Base-by-base conservation (phyloP, 352 stramenopile species). In the Pythium oligandrum region DNA sequence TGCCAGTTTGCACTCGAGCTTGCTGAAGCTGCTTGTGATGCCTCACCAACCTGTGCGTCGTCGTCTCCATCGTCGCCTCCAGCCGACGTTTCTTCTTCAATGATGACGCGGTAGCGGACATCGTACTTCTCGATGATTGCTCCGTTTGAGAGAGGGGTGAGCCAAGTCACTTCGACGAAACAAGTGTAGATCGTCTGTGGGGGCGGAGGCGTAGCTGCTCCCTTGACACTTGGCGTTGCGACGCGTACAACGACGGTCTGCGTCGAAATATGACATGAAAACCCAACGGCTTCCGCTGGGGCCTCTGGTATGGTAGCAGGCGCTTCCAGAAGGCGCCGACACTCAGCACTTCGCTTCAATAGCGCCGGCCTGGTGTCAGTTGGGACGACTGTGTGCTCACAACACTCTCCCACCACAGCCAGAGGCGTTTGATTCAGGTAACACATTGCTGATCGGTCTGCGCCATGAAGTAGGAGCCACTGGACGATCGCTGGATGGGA, bases 101-200 rank as follows among this genome's bases (percentile, higher is more conserved):
- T 59, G 40, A 82, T 37, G 32, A 61, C 40, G 4, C 75, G 71
- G 52, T 85, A 80, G 38, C 77, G 77, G 12, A 86, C 55, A 61
- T 90, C 78, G 62, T 85, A 87, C 52, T 80, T 89, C 45, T 86
- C 69, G 54, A 88, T 86, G 44, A 86, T 68, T 10, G 67, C 75
- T 40, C 78, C 79, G 35, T 90, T 87, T 17, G 76, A 85, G 12
- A 83, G 57, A n/a, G 75, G 75, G 12, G 75, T 83, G 37, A 75
- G 53, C 77, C 77, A 90, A 40, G 53, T 59, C 40, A 78, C 43
- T 32, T 71, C 64, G 31, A 78, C 40, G 12, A 86, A 46, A 30
- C 76, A 90, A 48, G 78, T 83, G 63, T 74, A 77, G 45, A 86
- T 53, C 6, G 69, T 78, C 46, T 86, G 66, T 51, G 53, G 36